phyloP scores from a whole-genome alignment of 257 asterid genomes.

The Solanum neorickii region DNA sequence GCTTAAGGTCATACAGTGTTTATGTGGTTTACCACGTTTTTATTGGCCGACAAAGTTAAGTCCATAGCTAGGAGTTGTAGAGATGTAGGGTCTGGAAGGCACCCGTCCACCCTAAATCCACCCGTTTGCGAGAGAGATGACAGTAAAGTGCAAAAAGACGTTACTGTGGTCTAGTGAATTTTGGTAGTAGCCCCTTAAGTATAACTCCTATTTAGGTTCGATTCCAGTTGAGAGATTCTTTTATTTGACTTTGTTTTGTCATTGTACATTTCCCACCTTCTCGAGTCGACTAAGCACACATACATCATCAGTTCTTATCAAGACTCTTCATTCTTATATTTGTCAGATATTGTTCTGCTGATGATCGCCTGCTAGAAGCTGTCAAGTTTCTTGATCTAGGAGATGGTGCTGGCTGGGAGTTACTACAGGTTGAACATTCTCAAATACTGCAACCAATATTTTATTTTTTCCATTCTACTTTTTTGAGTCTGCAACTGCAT shows the following conservation, averaged over 20 bases:
- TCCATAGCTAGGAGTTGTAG: background rate
- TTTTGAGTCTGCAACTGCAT: background rate
- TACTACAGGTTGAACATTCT: constrained; percentile 55
- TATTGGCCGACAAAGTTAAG: background rate
- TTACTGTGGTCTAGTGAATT: background rate
- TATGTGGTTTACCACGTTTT: background rate
- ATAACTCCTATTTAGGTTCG: background rate
- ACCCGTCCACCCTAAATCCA: background rate
- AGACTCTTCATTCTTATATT: background rate
- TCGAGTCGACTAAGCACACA: background rate
- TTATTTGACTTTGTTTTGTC: background rate
- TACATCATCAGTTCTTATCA: background rate
- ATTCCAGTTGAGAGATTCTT: background rate
- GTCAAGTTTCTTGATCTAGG: constrained; percentile 75
- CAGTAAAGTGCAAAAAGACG: background rate
- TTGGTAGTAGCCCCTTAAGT: background rate
- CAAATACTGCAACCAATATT: background rate
- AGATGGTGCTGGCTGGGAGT: constrained; percentile 81
- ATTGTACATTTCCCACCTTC: background rate
- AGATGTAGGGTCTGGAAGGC: background rate
- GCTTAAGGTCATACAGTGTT: background rate
- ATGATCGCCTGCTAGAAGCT: constrained; percentile 65
- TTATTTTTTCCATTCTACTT: background rate
- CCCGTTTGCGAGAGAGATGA: background rate
- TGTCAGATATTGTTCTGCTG: constrained; percentile 70